Base-by-base conservation (phyloP, 345 rosid genomes). In the Dimocarpus longan region DNA sequence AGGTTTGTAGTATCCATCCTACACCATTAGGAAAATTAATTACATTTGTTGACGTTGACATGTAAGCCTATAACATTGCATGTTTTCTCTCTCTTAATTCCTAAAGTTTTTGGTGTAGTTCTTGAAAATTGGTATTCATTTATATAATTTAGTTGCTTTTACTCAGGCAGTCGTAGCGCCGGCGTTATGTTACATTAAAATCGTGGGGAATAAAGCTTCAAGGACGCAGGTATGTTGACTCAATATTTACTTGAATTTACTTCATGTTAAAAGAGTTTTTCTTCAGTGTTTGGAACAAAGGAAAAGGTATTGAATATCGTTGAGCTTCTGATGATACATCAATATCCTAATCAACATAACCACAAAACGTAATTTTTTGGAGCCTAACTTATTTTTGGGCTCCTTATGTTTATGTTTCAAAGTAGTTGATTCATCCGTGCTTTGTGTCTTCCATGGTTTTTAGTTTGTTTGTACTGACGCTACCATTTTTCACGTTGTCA, bases 101-200 rank as follows among this genome's bases (percentile, higher is more conserved):
- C 2, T 4, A 46, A 63, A 9, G 5, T 44, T n/a, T n/a, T 59
- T 4, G 18, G 6, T 10, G 32, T 60, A 13, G 4, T 64, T 50
- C 37, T 18, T 24, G 56, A 39, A 71, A 8, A 57, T 57, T 32
- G 12, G 43, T 40, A 67, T 7, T 40, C 42, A 59, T 21, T 60
- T 50, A 22, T 22, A 1, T 42, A 26, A 28, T 40, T 48, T 64
- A n/a, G 21, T 78, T 44, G 37, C 44, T 73, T 5, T 82, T 79
- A 70, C 77, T 63, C 89, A 95, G 98, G 93, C 98, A 48, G 86
- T 90, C 76, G 77, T 95, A 78, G 78, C 92, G 85, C 98, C 98
- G 46, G 80, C 98, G 10, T 70, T 95, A 67, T 95, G 97, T 82
- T 95, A 92, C 80, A 81, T 95, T 46, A 92, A 74, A 83, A 95